Conservation (phyloP, 2,329 filamentous ascomycete species). For the Parastagonospora avenae region DNA sequence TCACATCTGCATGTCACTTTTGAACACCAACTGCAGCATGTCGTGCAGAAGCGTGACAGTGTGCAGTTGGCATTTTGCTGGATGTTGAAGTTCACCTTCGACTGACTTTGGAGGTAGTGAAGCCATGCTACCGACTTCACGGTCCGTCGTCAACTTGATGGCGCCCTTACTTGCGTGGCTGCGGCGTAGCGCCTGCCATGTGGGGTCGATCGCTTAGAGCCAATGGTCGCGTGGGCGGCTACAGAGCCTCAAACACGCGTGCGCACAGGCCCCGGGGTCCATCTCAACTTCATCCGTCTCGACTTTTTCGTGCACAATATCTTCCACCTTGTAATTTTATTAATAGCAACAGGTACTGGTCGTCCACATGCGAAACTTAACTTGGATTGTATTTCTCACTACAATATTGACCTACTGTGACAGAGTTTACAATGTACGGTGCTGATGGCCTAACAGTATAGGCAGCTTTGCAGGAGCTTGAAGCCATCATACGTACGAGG, state of each 20-base stretch:
- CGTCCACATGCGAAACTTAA: neutral
- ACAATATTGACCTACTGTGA: too few relatives aligned
- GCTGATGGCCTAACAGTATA: too few relatives aligned
- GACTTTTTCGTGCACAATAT: neutral
- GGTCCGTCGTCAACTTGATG: neutral
- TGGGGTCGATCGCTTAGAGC: slow-evolving; percentile 20
- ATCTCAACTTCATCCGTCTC: slow-evolving; percentile 27
- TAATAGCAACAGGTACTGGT: neutral
- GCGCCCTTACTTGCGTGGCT: slow-evolving; percentile 21
- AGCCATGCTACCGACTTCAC: neutral
- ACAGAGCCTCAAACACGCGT: slow-evolving; percentile 23
- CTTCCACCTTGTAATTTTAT: neutral
- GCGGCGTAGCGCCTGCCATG: slow-evolving; percentile 37
- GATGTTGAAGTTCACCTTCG: neutral
- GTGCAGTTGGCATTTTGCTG: neutral
- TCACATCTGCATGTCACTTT: neutral
- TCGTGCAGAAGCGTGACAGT: neutral
- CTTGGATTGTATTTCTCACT: too few relatives aligned
- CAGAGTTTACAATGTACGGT: too few relatives aligned
- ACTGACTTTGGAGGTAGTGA: neutral
- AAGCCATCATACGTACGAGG: too few relatives aligned
- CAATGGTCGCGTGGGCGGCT: slow-evolving; percentile 32
- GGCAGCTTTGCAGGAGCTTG: too few relatives aligned
- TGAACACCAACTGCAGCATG: neutral
- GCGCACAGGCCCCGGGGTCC: slow-evolving; percentile 9